Evolutionary conservation across 148 eudicot genomes (phyloP).

Genomic region (Diospyros lotus): DNA sequence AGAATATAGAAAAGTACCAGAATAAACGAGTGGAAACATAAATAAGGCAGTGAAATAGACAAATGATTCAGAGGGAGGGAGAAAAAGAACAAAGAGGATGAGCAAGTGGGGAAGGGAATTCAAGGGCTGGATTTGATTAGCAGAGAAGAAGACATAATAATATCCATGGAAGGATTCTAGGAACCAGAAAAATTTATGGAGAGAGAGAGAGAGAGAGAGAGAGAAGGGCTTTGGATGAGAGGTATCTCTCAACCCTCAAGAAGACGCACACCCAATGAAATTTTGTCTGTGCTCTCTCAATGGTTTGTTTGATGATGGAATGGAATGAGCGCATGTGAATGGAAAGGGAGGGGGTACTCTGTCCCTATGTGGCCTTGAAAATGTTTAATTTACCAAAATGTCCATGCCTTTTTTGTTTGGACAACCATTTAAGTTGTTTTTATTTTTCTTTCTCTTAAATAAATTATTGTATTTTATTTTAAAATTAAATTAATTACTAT

Average conservation of each 20-base stretch:
- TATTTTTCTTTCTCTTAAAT: not conserved
- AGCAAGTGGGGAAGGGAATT: constrained; percentile 9
- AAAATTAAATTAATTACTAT: too few species aligned
- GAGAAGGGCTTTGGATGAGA: constrained; percentile 7
- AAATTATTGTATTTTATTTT: too few species aligned
- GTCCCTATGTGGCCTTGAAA: too few species aligned
- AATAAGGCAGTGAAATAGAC: not conserved
- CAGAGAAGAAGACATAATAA: constrained; percentile 18
- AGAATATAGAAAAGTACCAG: not conserved
- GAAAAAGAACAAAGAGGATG: constrained; percentile 16
- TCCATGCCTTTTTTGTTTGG: too few species aligned
- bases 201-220: constrained; percentile 5
- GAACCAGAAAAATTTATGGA: constrained; percentile 28
- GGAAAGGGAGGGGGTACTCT: constrained; percentile 2
- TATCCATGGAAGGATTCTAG: constrained; percentile 34
- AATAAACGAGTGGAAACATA: too few species aligned
- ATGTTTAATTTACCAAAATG: not conserved
- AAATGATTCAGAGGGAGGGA: constrained; percentile 1
- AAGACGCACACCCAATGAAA: constrained; percentile 1
- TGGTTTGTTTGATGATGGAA: not conserved
- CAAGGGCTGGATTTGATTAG: constrained; percentile 30
- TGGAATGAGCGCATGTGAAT: constrained; percentile 36
- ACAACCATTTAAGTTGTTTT: not conserved
- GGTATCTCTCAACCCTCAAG: not conserved
- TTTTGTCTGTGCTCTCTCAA: constrained; percentile 28